Base-by-base conservation (phyloP, 495 filamentous ascomycete species). In the Cenococcum geophilum region DNA sequence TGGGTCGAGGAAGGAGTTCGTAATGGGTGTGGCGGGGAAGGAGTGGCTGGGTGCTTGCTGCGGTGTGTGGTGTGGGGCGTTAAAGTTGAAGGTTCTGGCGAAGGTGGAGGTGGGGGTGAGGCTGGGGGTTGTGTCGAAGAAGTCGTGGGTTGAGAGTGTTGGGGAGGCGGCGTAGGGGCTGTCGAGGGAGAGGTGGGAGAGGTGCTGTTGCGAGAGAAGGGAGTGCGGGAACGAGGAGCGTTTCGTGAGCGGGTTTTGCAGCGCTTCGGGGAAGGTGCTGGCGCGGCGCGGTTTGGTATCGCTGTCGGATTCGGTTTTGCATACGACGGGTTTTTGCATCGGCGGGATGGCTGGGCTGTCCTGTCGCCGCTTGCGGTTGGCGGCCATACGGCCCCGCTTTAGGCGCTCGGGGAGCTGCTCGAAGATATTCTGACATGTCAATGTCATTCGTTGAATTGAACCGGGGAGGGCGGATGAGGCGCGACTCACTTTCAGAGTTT, bases 371-470 rank as follows among this genome's bases (percentile, higher is more conserved):
- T 63, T 71, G 52, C 61, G 66, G 60, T 16, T 67, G 20, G 57
- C 51, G 6, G 21, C 48, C 49, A 47, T n/a, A 22, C 70, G 35
- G 63, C 70, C 58, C 62, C 79, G 76, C 73, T 84, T 82, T 47
- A 92, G 75, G 36, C 80, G 78, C 49, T 85, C 83, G 23, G 90
- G 87, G n/a, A 95, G 73, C 63, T 88, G 83, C 56, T 92, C 89
- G 70, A 96, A 95, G 4, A 95, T 77, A 59, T 77, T 76, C 86
- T 89, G 58, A 9, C 34, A 21, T 16, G 27, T 32, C 27, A 36
- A 27, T 12, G 21, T 54, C 4, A 22, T 65, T 21, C 61, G 43
- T 43, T 32, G 11, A 20, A 21, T 51, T 37, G 10, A 36, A 61
- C 35, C 21, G 23, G 32, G 59, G 49, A n/a, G 18, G 11, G 23